Percentiles rank a stretch among this genome's conserved stretches.
These are phyloP conservation scores for Naganishia randhawae DNA, from an alignment of 768 basidiomycete genomes.

Conservation along the genomic window DNA sequence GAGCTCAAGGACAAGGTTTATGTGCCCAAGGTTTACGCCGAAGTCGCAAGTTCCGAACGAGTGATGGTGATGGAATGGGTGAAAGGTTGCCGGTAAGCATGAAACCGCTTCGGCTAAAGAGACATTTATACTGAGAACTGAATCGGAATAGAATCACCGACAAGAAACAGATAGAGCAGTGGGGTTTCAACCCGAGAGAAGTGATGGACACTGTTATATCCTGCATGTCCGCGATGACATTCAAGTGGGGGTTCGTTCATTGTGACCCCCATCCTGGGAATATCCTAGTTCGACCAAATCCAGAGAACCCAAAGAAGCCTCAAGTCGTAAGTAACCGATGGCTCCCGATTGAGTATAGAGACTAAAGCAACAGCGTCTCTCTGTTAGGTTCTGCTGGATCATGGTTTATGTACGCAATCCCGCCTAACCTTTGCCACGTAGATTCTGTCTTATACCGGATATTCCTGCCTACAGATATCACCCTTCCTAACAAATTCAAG, in stretches of 20 bases:
- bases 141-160: constrained; percentile 48
- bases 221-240: constrained; percentile 79
- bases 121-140: not conserved
- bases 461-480: constrained; percentile 55
- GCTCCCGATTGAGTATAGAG: not conserved
- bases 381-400: constrained; percentile 77
- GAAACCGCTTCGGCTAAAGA: not conserved
- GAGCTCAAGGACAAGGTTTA: constrained; percentile 66
- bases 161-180: constrained; percentile 44
- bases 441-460: not conserved
- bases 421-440: not conserved
- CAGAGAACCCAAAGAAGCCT: constrained; percentile 56
- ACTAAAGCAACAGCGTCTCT: constrained; percentile 1
- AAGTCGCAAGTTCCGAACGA: constrained; percentile 57
- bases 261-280: constrained; percentile 62
- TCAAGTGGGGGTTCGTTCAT: constrained; percentile 80
- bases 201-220: constrained; percentile 84
- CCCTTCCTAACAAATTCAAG: constrained; percentile 64
- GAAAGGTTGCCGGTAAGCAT: constrained; percentile 47
- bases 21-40: constrained; percentile 58
- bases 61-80: constrained; percentile 57
- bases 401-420: constrained; percentile 62
- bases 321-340: constrained; percentile 47
- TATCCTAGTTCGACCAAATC: constrained; percentile 64
- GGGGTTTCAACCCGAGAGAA: constrained; percentile 48